Evolutionary conservation across 805 yeast species (phyloP).

Genomic region (Limtongia smithiae): DNA sequence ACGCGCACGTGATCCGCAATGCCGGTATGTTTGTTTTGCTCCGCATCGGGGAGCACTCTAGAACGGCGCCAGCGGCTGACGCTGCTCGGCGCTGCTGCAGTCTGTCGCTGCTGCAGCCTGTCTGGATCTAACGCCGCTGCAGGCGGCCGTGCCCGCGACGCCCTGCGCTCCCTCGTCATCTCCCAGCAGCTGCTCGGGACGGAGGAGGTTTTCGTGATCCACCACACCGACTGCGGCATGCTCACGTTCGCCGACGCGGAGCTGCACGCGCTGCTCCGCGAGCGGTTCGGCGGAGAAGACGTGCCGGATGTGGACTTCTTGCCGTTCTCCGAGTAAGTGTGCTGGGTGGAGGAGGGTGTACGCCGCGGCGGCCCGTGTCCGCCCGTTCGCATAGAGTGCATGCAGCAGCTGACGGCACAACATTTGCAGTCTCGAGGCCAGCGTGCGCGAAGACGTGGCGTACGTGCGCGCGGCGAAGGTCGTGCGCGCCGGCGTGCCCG

Average conservation of each 20-base stretch:
- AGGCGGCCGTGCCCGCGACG: conserved; percentile 26
- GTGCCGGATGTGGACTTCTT: conserved; percentile 13
- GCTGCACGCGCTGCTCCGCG: conserved; percentile 15
- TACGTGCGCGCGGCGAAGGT: conserved; percentile 16
- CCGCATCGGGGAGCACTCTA: background rate
- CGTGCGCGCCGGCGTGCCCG: conserved; percentile 14
- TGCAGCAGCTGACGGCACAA: too few species aligned
- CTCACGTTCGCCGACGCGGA: conserved; percentile 19
- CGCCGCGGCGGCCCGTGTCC: too few species aligned
- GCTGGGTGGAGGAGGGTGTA: background rate
- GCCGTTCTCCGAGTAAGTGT: conserved; percentile 22
- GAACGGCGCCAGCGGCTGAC: too few species aligned
- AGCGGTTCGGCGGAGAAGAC: conserved; percentile 14
- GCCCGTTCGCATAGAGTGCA: too few species aligned
- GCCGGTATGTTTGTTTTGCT: conserved; percentile 13
- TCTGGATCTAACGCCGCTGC: background rate
- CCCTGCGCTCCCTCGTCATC: conserved; percentile 23
- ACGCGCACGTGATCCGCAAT: conserved; percentile 27
- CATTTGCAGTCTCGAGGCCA: conserved; percentile 19
- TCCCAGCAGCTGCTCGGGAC: conserved; percentile 29
- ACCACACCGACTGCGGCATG: conserved; percentile 30
- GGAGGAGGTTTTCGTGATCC: conserved; percentile 23
- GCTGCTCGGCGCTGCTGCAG: too few species aligned
- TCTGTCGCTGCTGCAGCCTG: too few species aligned
- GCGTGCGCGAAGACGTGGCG: conserved; percentile 22